A percentile compares a stretch with the other conserved stretches of the same genome.
Conservation (phyloP, 2,329 filamentous ascomycete species). For the Ophiostoma perfectum region DNA sequence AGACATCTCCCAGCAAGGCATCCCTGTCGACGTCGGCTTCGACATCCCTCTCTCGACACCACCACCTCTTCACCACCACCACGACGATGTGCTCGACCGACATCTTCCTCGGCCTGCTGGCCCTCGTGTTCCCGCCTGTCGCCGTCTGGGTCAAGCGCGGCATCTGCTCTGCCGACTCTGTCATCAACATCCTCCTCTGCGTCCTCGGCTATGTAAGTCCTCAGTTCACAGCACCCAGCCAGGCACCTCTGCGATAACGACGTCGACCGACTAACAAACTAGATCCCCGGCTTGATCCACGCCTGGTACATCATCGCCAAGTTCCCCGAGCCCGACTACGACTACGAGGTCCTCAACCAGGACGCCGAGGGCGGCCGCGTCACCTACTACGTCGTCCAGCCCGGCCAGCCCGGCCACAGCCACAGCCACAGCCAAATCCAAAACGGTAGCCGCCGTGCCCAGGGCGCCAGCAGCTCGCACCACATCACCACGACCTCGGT, state of each 20-base stretch:
- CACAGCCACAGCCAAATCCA: slow-evolving; percentile 7
- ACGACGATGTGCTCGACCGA: slow-evolving; percentile 53
- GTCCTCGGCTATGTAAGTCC: slow-evolving; percentile 58
- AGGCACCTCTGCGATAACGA: too few species aligned
- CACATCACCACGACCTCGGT: slow-evolving; percentile 17
- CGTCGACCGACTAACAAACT: slow-evolving; percentile 2
- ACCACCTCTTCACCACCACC: background rate
- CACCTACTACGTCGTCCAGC: slow-evolving; percentile 71
- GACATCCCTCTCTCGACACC: background rate
- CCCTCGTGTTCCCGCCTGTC: slow-evolving; percentile 60
- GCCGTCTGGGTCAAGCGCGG: slow-evolving; percentile 94
- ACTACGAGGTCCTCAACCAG: slow-evolving; percentile 61
- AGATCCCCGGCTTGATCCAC: slow-evolving; percentile 83
- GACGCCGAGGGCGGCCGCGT: slow-evolving; percentile 53
- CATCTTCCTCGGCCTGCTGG: slow-evolving; percentile 58
- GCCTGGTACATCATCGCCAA: slow-evolving; percentile 97
- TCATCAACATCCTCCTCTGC: slow-evolving; percentile 94
- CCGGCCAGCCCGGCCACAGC: slow-evolving; percentile 17
- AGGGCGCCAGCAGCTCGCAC: slow-evolving; percentile 10
- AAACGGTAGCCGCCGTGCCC: background rate
- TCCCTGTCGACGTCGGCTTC: background rate
- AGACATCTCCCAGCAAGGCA: background rate
- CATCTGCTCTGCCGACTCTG: slow-evolving; percentile 82
- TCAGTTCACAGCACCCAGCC: too few species aligned
- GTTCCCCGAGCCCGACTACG: slow-evolving; percentile 68